Base-by-base conservation (phyloP, 2,329 filamentous ascomycete species). In the Helotiales sp. region DNA sequence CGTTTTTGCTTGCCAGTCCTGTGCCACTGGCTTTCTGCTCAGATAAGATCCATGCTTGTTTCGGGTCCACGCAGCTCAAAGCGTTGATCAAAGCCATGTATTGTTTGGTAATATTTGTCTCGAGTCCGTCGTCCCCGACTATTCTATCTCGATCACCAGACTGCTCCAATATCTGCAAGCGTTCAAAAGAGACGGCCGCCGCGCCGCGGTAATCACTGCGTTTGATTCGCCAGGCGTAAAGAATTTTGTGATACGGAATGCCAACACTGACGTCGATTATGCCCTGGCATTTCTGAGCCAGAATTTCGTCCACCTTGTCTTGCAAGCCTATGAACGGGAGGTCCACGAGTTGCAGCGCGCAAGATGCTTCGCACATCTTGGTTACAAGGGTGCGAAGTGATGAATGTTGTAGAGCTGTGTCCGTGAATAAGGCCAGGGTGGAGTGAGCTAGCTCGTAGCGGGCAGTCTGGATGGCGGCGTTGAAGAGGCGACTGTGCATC, bases 11-110 rank as follows among this genome's bases (percentile, higher is more conserved):
- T 19, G 30, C 42, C 22, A 67, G 67, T 73, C 65, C 65, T 61
- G 54, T 66, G 13, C 36, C 50, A n/a, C 66, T 63, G 65, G 29
- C 67, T 60, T 67, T 69, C 55, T 42, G 74, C 70, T 82, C 77
- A n/a, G 77, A 73, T 49, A 83, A 86, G 71, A 96, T 84, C 83
- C 96, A 99, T 1, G 88, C 88, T 68, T 96, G 89, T 61, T 90
- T 85, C 65, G 82, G 85, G 49, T 90, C 86, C 38, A 97, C 91
- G 63, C 91, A 96, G 64, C 89, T 91, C 60, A 99, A 79, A 1
- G 91, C 88, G 71, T 99, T 99, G 76, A 99, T 96, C 44, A 99
- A 82, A 60, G 92, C 81, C n/a, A 98, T 77, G 67, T 96, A 95
- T 68, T 91, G 88, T 65, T 89, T 84, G 47, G 88, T 86, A 30